A percentile compares a stretch with the other conserved stretches of the same genome.
Conservation (phyloP, 2,329 filamentous ascomycete genomes). For the Sarocladium kiliense region DNA sequence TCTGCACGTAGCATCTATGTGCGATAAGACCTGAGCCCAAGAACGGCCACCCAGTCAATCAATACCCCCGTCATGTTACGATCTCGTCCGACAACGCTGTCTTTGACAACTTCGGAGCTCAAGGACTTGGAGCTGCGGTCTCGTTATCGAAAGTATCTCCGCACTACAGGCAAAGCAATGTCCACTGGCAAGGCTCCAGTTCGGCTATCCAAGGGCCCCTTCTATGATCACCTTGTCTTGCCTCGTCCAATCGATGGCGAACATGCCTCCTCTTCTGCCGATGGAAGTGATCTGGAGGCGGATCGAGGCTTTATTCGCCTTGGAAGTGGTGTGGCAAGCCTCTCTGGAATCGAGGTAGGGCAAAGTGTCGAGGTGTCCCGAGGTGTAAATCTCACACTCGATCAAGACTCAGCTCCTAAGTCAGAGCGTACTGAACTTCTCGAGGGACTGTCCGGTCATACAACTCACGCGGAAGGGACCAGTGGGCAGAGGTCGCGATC, state of each 20-base stretch:
- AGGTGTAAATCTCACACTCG: not conserved
- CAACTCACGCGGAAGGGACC: not conserved
- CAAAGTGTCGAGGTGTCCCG: not conserved
- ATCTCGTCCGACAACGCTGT: slow-evolving; percentile 1
- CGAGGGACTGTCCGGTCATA: not conserved
- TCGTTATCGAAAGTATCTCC: slow-evolving; percentile 7
- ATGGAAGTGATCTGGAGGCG: not conserved
- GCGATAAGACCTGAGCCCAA: too few species aligned
- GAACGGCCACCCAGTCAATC: too few species aligned
- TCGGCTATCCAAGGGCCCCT: not conserved
- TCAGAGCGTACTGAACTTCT: not conserved
- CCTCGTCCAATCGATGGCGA: not conserved
- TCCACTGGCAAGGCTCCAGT: not conserved
- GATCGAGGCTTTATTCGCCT: not conserved
- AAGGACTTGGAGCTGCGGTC: not conserved
- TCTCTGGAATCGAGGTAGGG: not conserved
- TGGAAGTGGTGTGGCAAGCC: not conserved
- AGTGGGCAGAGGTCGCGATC: not conserved
- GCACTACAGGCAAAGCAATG: not conserved
- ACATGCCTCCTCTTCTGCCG: not conserved
- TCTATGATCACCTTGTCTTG: not conserved
- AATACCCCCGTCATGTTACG: too few species aligned
- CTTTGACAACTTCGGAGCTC: slow-evolving; percentile 4
- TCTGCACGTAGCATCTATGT: not conserved
- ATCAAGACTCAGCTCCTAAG: not conserved